Evolutionary conservation across 805 yeast genomes (phyloP).

Genomic region (Diddensiella caesifluorescens): DNA sequence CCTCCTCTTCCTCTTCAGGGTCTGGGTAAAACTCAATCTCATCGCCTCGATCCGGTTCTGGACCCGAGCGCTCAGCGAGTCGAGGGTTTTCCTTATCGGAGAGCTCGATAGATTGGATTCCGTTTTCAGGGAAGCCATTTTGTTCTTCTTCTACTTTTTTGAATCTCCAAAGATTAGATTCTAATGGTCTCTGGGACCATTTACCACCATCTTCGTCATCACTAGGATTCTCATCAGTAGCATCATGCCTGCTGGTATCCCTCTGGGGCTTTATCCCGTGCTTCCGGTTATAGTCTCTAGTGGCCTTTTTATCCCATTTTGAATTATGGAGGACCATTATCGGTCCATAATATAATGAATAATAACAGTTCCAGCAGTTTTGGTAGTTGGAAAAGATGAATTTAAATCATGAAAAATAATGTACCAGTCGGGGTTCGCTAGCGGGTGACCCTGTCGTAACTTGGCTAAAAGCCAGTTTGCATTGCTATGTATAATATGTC

Average conservation of each 20-base stretch:
- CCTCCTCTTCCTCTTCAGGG: slow-evolving; percentile 10
- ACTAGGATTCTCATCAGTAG: slow-evolving; percentile 3
- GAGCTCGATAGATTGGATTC: background rate
- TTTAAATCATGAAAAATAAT: too few relatives aligned
- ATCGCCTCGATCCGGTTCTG: background rate
- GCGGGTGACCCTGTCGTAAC: too few relatives aligned
- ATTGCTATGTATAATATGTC: too few relatives aligned
- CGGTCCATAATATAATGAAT: too few relatives aligned
- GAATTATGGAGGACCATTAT: slow-evolving; percentile 48
- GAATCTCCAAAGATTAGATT: slow-evolving; percentile 19
- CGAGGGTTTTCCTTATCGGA: background rate
- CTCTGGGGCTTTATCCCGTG: too few relatives aligned
- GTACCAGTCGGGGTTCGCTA: too few relatives aligned
- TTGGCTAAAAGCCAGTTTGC: too few relatives aligned
- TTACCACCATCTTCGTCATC: slow-evolving; percentile 6
- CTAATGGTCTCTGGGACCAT: slow-evolving; percentile 1
- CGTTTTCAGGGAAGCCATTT: background rate
- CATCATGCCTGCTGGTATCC: slow-evolving; percentile 6
- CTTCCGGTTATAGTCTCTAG: slow-evolving; percentile 38
- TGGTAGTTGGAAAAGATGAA: too few relatives aligned
- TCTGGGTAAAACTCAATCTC: slow-evolving; percentile 13
- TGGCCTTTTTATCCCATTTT: slow-evolving; percentile 49
- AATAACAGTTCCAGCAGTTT: too few relatives aligned
- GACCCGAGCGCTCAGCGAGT: background rate
- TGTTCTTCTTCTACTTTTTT: slow-evolving; percentile 9